Percentiles rank a stretch among this genome's conserved stretches.
Conservation (phyloP, 2,329 filamentous ascomycete genomes). For the Dryadomyces quercivorus region DNA sequence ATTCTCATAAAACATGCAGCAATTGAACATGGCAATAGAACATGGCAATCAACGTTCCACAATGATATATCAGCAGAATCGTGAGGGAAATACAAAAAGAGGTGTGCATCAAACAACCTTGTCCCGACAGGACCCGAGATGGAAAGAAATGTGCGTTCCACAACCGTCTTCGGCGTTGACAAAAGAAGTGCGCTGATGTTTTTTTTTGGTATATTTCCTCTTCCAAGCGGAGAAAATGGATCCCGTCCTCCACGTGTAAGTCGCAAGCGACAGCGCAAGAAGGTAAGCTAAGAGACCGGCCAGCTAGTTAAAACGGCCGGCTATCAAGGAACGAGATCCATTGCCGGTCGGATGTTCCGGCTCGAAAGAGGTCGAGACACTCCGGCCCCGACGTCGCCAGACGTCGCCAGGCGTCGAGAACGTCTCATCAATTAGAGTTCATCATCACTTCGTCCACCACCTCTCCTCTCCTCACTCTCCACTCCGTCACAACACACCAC, state of each 20-base stretch:
- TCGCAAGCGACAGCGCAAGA: neutral
- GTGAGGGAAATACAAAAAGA: constrained; percentile 7
- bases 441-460: neutral
- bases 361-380: constrained; percentile 1
- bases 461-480: neutral
- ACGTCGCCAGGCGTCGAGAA: neutral
- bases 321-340: neutral
- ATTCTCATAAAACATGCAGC: neutral
- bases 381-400: neutral
- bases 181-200: neutral
- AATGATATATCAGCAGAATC: constrained; percentile 13
- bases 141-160: neutral
- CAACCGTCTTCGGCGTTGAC: neutral
- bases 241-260: neutral
- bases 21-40: neutral
- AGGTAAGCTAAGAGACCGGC: neutral
- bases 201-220: constrained; percentile 2
- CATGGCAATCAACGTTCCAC: no score
- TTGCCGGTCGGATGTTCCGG: neutral
- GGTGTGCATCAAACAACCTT: constrained; percentile 8
- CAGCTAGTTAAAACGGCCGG: neutral
- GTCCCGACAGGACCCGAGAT: constrained; percentile 4
- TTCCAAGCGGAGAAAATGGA: neutral
- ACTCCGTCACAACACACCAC: neutral
- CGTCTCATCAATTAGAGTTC: constrained; percentile 4